These are phyloP conservation scores for Didymosphaeria variabile DNA, from an alignment of 2,329 filamentous ascomycete species.

Conservation along the genomic window DNA sequence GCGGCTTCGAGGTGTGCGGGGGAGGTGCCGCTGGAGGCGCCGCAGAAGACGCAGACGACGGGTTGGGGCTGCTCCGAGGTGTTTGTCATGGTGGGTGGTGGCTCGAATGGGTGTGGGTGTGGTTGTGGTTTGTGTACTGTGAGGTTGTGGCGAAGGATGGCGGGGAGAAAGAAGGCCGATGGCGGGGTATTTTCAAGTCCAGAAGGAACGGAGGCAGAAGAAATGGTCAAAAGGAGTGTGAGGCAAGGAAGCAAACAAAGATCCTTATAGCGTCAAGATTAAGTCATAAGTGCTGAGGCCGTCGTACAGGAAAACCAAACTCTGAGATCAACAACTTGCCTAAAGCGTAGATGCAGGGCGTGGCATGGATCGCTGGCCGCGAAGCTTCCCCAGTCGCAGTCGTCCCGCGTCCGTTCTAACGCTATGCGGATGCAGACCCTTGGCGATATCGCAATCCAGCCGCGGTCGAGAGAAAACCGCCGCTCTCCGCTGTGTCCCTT, in stretches of 20 bases:
- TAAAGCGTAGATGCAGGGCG: constrained; percentile 9
- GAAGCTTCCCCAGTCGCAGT: not conserved
- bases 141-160: not conserved
- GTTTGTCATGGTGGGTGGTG: constrained; percentile 33
- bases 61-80: constrained; percentile 52
- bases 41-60: constrained; percentile 95
- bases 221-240: constrained; percentile 1
- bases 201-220: not conserved
- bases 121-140: not conserved
- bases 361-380: constrained; percentile 12
- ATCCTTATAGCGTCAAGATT: constrained; percentile 1
- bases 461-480: constrained; percentile 16
- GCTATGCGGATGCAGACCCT: not conserved
- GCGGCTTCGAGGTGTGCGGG: constrained; percentile 82
- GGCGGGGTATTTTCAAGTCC: constrained; percentile 2
- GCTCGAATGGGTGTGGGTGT: not conserved
- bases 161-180: not conserved
- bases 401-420: constrained; percentile 5
- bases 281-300: not conserved
- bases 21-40: constrained; percentile 76
- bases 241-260: not conserved
- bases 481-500: not conserved
- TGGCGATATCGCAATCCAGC: constrained; percentile 13
- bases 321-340: not conserved
- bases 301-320: not conserved